Base-by-base conservation (phyloP, 495 filamentous ascomycete species). In the Penicillium simplicissimum region DNA sequence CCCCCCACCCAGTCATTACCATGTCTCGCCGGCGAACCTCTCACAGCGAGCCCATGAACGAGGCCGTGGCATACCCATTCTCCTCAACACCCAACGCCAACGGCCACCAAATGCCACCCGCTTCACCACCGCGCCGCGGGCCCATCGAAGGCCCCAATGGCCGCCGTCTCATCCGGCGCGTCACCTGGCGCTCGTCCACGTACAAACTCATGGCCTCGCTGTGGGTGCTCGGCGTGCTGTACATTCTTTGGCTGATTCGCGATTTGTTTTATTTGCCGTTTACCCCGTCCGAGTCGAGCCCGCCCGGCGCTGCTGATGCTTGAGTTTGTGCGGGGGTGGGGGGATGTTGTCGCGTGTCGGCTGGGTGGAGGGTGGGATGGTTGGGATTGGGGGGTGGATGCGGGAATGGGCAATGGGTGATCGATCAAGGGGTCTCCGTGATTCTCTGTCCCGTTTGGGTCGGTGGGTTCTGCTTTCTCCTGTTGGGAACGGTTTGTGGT, bases 151-250 rank as follows among this genome's bases (percentile, higher is more conserved):
- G 76, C 14, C 78, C 78, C 45, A 70, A 74, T 68, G 78, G 78
- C 63, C 75, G 77, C 34, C 71, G 75, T 51, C 64, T 81, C 40
- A 75, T 76, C 63, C 76, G 78, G n/a, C 72, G 78, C 61, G 76
- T 81, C 71, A 81, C 78, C 65, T 81, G 78, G 78, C 77, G 78
- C 51, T 81, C 78, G 8, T 79, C 78, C 11, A 79, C 77, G 3
- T 81, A 81, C 72, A 81, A 80, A 59, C 65, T 81, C 37, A 77
- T 81, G 72, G 77, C 78, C 6, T 79, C 74, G 36, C 70, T 81
- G 11, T 81, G 77, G 75, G 75, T 81, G 35, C 52, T 81, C 33
- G 76, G 76, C 8, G 74, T 81, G 6, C 62, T 81, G 37, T 81
- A 79, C 55, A 78, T 81, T 59, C 71, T 81, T 58, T 81, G 77